Base-by-base conservation (phyloP, 345 rosid species). In the Moricandia arvensis region DNA sequence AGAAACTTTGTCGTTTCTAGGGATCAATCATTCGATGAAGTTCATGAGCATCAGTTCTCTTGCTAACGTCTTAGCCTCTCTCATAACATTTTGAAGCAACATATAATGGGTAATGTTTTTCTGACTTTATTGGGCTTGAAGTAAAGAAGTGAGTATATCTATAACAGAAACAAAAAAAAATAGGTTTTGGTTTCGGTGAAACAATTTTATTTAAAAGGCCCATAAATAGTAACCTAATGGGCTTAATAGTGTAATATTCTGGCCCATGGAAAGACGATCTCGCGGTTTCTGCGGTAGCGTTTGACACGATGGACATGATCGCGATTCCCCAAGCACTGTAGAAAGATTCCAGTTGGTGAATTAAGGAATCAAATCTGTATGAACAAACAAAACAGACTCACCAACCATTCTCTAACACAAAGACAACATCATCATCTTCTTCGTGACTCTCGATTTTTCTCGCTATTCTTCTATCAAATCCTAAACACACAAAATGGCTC, bases 401-500 rank as follows among this genome's bases (percentile, higher is more conserved):
- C 17, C 43, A 13, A 37, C 24, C 49, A 3, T n/a, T 58, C n/a
- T 27, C 68, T 59, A 1, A 33, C 27, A 9, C 66, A 21, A 16
- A 10, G 31, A 67, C 49, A 63, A 8, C 21, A 7, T 30, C 41
- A 38, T 74, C 34, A 10, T 73, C 70, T 6, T 53, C 47, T 35
- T 13, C 24, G 24, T 21, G 24, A 0, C 24, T 21, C 24, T 21
- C 24, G 24, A 21, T 21, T 21, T 21, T 21, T 21, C 24, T 21
- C 24, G 24, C 24, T 21, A 21, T 21, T 4, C 7, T 30, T 63
- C 29, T 15, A 38, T 63, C 35, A 53, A 71, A 17, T 63, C 38
- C 4, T 1, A 21, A 8, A 62, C 41, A 43, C 18, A 2, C 9
- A 26, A 72, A 60, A 78, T 78, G 81, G 77, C 81, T 67, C 24